Conservation (phyloP, 148 eudicot species). For the Spergularia bocconei region DNA sequence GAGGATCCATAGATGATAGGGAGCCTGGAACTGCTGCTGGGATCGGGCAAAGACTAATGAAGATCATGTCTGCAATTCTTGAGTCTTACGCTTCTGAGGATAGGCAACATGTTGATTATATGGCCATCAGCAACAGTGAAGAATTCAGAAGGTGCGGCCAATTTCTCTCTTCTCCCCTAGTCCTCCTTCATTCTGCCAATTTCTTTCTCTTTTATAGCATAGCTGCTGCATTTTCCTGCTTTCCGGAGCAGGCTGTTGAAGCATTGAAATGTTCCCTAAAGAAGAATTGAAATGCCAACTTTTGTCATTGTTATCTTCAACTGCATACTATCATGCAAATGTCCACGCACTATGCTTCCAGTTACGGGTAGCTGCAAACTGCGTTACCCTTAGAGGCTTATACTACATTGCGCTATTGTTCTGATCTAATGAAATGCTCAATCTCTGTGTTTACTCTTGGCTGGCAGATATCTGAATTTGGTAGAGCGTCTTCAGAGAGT, state of each 20-base stretch:
- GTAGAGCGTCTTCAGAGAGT: conserved; percentile 76
- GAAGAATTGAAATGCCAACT: no score
- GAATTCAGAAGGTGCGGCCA: conserved; percentile 75
- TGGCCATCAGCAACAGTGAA: conserved; percentile 84
- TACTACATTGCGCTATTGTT: background rate
- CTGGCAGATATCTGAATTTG: conserved; percentile 66
- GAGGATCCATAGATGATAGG: conserved; percentile 61
- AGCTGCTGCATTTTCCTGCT: background rate
- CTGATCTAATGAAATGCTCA: background rate
- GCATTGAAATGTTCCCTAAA: background rate
- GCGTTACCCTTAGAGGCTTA: no score
- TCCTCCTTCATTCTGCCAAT: no score
- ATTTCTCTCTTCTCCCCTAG: no score
- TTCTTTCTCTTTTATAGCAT: no score
- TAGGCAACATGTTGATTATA: conserved; percentile 54
- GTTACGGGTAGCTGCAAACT: no score
- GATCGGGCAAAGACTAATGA: conserved; percentile 52
- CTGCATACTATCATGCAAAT: no score
- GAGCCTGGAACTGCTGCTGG: conserved; percentile 58
- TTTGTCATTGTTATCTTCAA: no score
- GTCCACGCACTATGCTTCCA: no score
- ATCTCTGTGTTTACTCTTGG: conserved; percentile 10
- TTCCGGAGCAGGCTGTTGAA: background rate
- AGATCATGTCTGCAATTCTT: conserved; percentile 79
- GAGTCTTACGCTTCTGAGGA: conserved; percentile 92